Evolutionary conservation across 352 stramenopile species (phyloP), one percentile per base, ranked within the genome.

Genomic region (Globisporangium iwayamae): DNA sequence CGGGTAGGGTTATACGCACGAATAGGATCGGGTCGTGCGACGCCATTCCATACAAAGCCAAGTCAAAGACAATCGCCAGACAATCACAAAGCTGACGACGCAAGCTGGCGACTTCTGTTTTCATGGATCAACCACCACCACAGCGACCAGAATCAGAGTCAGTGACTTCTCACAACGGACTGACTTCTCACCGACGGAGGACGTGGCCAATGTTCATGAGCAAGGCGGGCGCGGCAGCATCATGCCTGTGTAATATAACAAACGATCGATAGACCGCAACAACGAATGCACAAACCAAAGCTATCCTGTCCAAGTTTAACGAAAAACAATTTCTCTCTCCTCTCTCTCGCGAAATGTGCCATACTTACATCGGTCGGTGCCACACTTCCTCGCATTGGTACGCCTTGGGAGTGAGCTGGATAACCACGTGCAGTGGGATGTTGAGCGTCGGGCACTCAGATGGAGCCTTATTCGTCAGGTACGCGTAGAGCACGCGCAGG

Each of bases 361-460:
- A 28, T 46, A 48, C 18, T 68, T 87, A 94, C 79, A 97, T 93
- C 32, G 87, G 89, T 30, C 81, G 81, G 55, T 96, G 89, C 89
- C 89, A 97, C 66, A 96, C 89, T 74, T 98, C 91, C 76, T 98
- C 95, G 63, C 93, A 90, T 67, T 95, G 87, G 75, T 98, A 98
- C 8, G 94, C 93, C 74, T 96, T 96, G 13, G 96, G 96, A 7
- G 87, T 97, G 46, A 99, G 78, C 75, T 98, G 84, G 75, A 98
- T 98, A 10, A 99, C 92, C 59, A 96, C 93, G 70, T 99, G 97
- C 56, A 97, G 73, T 10, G 91, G 91, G 60, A 97, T 96, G 72
- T 96, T 85, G 55, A 97, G 73, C 34, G 96, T 98, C 14, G 96
- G 95, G 63, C 94, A 98, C 67, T 97, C 85, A 61, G 93, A 80